Conservation (phyloP, 257 asterid species). For the Nicotiana paniculata region DNA sequence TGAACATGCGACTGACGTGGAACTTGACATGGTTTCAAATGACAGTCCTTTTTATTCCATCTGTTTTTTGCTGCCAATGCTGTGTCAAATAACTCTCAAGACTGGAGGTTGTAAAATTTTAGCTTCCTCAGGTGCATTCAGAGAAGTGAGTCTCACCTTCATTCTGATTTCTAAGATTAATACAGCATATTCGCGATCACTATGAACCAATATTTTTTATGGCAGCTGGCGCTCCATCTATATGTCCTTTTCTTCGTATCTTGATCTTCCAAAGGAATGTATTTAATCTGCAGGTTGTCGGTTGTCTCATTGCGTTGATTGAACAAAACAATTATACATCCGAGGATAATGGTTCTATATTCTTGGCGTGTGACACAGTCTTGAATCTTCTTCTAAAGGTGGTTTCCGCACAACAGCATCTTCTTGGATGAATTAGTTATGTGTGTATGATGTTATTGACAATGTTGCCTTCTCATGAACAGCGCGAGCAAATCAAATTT, state of each 20-base stretch:
- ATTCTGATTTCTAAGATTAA: not conserved
- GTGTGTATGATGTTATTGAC: constrained; percentile 1
- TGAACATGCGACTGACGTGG: constrained; percentile 15
- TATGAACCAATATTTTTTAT: constrained; percentile 1
- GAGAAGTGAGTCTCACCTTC: constrained; percentile 37
- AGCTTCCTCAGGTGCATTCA: constrained; percentile 55
- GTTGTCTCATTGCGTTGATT: constrained; percentile 46
- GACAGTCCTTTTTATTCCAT: constrained; percentile 54
- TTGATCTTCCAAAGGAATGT: not conserved
- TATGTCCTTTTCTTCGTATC: not conserved
- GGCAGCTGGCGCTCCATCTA: not conserved
- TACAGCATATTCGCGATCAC: not conserved
- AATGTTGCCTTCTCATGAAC: constrained; percentile 11
- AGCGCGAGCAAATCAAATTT: constrained; percentile 37
- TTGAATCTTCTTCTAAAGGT: constrained; percentile 71
- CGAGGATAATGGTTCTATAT: constrained; percentile 43
- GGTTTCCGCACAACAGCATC: not conserved
- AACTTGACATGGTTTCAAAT: constrained; percentile 16
- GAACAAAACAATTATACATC: constrained; percentile 25
- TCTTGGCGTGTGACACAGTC: constrained; percentile 79
- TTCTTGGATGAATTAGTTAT: not conserved
- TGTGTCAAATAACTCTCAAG: constrained; percentile 78
- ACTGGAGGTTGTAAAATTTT: constrained; percentile 56
- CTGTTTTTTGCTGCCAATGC: constrained; percentile 82
- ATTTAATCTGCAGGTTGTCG: constrained; percentile 50